Evolutionary conservation across 305 asterid species (phyloP).

Genomic region (Solanum aculeatissimum): DNA sequence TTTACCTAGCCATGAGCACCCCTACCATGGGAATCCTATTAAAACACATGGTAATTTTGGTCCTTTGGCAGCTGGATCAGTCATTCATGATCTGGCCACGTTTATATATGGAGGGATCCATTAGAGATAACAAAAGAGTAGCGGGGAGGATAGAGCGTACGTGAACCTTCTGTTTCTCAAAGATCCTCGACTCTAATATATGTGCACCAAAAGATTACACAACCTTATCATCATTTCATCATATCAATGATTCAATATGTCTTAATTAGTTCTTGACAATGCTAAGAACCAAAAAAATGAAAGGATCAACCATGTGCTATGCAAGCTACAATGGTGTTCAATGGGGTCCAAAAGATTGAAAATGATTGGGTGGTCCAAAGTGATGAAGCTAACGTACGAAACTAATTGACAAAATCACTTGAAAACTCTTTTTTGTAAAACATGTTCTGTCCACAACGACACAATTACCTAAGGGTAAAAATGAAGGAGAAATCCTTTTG

Average conservation of each 20-base stretch:
- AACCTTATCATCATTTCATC: background rate
- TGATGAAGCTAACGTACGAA: background rate
- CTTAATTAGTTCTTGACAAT: background rate
- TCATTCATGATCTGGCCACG: constrained; percentile 19
- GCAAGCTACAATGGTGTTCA: background rate
- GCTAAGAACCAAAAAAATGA: background rate
- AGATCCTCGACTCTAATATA: too few relatives aligned
- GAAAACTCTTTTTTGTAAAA: background rate
- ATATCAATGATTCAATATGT: background rate
- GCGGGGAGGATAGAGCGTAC: too few relatives aligned
- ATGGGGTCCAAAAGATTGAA: background rate
- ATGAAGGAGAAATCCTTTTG: background rate
- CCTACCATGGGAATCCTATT: background rate
- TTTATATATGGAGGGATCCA: constrained; percentile 3
- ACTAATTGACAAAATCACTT: background rate
- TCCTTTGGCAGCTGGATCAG: background rate
- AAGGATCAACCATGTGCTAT: background rate
- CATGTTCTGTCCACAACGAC: background rate
- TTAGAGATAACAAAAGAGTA: background rate
- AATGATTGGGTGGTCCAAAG: background rate
- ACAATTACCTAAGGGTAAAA: background rate
- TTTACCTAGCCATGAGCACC: background rate
- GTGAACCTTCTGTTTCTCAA: too few relatives aligned
- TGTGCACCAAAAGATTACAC: background rate
- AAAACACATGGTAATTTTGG: background rate